Evolutionary conservation across 208 protist genomes (phyloP).

Genomic region (Tritrichomonas foetus): DNA sequence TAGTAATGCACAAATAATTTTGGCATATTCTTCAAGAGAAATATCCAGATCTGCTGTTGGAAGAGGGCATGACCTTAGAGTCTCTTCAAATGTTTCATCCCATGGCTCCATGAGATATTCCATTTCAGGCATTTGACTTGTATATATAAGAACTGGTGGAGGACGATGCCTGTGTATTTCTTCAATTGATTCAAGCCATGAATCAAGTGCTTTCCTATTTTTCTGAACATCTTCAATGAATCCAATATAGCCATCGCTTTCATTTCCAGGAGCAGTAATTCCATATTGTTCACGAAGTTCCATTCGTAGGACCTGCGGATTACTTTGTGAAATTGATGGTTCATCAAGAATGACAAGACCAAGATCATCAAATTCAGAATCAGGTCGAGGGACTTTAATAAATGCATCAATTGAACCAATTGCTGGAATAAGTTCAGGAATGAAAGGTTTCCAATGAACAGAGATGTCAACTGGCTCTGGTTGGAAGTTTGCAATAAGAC

Average conservation of each 20-base stretch:
- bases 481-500: background rate
- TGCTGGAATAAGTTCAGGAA: constrained; percentile 8
- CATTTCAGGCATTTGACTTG: background rate
- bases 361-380: background rate
- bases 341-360: background rate
- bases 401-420: background rate
- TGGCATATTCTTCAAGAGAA: constrained; percentile 78
- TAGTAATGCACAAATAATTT: constrained; percentile 79
- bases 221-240: background rate
- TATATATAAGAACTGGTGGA: background rate
- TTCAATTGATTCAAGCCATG: constrained; percentile 14
- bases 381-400: constrained; percentile 3
- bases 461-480: background rate
- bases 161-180: background rate
- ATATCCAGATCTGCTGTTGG: constrained; percentile 77
- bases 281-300: background rate
- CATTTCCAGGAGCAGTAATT: background rate
- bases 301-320: no score
- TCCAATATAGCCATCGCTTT: constrained; percentile 5
- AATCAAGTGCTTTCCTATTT: background rate
- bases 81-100: constrained; percentile 79
- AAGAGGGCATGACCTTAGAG: constrained; percentile 74
- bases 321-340: background rate
- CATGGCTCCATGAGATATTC: constrained; percentile 62
- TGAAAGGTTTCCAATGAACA: background rate